Evolutionary conservation across 2,329 filamentous ascomycete genomes (phyloP), one percentile per base, ranked within the genome.

Genomic region (Trichoderma brevicompactum): DNA sequence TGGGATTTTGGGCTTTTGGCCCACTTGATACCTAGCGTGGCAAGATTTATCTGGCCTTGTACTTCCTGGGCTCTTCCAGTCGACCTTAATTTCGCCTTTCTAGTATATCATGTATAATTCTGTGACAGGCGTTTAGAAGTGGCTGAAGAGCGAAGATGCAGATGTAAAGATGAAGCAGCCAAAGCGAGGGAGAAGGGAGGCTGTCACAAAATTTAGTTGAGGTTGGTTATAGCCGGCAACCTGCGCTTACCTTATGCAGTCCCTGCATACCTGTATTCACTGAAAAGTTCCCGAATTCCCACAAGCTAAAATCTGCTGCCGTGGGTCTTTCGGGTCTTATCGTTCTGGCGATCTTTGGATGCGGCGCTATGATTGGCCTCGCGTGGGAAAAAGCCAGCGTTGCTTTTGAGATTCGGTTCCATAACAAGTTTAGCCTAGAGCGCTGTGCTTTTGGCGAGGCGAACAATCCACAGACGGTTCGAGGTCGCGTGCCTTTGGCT

Each of bases 401-500:
- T 38, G 19, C 28, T 19, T 46, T 38, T 13, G 32, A 60, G 56
- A 41, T 54, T 53, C 56, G 56, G 44, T 55, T 64, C 61, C 41
- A 48, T 28, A 46, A 55, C 40, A 38, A 48, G 61, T 32, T 53
- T 64, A 64, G 61, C 50, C 32, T 28, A 28, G 23, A 28, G 23
- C 23, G 23, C 23, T 28, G 2, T 28, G 23, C 32, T n/a, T 41
- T 36, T 34, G 17, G 32, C 34, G 23, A 38, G 55, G 55, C 55
- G 17, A 48, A 48, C 19, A 53, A 36, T 46, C 48, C 28, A 38
- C 34, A 54, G 48, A 62, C 32, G 48, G 59, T 28, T 62, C 7
- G 28, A 49, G 48, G 61, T 64, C 61, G 61, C 50, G 61, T 64
- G 61, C 50, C 50, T 48, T 53, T 63, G 53, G 44, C 36, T 49